Evolutionary conservation across 2,329 filamentous ascomycete genomes (phyloP).

Genomic region (Penicillium sp.): DNA sequence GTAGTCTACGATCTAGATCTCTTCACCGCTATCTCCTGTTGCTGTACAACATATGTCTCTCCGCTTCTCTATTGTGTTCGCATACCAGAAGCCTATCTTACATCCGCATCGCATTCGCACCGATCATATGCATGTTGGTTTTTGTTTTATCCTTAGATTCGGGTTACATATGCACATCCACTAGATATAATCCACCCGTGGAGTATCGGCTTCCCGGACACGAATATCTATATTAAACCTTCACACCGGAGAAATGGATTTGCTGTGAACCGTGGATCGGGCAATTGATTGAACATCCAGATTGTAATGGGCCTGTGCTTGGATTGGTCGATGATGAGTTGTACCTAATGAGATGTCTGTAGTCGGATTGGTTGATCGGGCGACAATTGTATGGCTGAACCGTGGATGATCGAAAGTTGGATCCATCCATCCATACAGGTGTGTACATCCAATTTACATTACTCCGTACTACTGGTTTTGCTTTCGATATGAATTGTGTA

Average conservation of each 20-base stretch:
- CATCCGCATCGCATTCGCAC: not conserved
- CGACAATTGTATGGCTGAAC: not conserved
- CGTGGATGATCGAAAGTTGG: not conserved
- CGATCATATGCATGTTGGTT: not conserved
- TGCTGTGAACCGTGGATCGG: not conserved
- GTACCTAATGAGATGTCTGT: not conserved
- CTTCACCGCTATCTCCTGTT: not conserved
- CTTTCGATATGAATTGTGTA: not conserved
- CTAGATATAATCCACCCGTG: not conserved
- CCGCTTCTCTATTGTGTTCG: not conserved
- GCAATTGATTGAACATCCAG: not conserved
- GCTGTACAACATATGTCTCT: not conserved
- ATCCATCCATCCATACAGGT: no score
- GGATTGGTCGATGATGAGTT: not conserved
- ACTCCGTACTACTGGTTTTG: no score
- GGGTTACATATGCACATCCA: not conserved
- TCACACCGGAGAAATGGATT: not conserved
- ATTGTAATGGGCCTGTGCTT: not conserved
- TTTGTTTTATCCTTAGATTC: not conserved
- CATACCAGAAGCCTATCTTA: not conserved
- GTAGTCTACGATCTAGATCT: not conserved
- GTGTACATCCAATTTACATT: no score
- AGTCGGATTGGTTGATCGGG: not conserved
- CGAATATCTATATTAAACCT: not conserved
- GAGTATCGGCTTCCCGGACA: not conserved